Conservation (phyloP, 2,329 filamentous ascomycete genomes). For the Colletotrichum simmondsii region DNA sequence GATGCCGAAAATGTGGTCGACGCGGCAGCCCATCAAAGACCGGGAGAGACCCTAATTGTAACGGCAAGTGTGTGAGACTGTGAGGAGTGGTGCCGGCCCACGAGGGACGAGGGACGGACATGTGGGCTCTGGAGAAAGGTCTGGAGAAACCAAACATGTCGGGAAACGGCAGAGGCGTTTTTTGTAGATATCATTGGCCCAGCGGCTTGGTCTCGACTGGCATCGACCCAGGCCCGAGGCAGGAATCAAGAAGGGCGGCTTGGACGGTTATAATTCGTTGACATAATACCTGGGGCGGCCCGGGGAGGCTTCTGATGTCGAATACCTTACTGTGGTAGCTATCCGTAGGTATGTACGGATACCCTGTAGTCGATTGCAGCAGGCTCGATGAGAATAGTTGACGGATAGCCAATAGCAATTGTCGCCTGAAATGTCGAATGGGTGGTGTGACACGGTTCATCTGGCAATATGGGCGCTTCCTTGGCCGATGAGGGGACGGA, state of each 20-base stretch:
- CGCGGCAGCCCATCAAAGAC: conserved; percentile 21
- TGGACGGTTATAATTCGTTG: background rate
- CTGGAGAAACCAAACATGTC: background rate
- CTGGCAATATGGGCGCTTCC: background rate
- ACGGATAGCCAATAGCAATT: background rate
- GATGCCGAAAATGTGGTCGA: background rate
- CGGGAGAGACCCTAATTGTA: background rate
- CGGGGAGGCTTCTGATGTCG: background rate
- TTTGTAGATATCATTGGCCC: background rate
- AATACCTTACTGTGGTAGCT: too few species aligned
- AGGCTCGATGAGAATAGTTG: background rate
- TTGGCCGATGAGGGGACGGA: background rate
- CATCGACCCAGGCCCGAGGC: too few species aligned
- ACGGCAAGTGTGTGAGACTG: conserved; percentile 23
- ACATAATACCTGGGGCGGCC: background rate
- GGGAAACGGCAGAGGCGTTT: background rate
- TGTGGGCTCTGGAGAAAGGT: background rate
- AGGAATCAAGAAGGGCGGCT: background rate
- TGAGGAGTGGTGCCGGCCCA: background rate
- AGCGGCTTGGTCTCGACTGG: background rate
- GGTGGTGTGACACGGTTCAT: background rate
- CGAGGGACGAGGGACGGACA: background rate
- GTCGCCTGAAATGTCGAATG: background rate
- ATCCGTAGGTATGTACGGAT: background rate
- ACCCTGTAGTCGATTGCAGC: background rate